Conservation (phyloP, 1,284 basidiomycete genomes). For the Rhodofomes roseus region DNA sequence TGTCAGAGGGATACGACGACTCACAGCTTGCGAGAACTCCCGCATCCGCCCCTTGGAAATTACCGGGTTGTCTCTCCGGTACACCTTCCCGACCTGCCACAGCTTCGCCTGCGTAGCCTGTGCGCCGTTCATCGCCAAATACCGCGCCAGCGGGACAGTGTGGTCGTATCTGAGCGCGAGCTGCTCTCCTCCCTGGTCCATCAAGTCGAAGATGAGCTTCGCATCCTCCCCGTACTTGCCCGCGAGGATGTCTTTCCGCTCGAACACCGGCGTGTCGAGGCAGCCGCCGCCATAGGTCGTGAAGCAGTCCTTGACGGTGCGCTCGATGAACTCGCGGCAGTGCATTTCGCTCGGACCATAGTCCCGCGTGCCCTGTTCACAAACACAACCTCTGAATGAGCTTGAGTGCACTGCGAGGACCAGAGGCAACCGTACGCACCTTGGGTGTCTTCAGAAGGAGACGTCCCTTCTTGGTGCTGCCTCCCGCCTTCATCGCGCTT, state of each 20-base stretch:
- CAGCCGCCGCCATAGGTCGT: conserved; percentile 87
- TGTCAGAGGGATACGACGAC: conserved; percentile 23
- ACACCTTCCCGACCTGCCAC: conserved; percentile 98
- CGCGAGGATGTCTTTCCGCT: conserved; percentile 92
- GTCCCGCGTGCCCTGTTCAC: conserved; percentile 85
- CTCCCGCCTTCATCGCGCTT: conserved; percentile 34
- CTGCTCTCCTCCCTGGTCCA: conserved; percentile 98
- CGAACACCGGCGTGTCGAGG: conserved; percentile 97
- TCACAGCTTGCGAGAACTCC: conserved; percentile 96
- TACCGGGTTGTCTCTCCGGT: conserved; percentile 94
- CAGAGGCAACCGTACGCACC: conserved; percentile 38
- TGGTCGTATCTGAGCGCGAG: conserved; percentile 95
- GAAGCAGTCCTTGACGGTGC: conserved; percentile 87
- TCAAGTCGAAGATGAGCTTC: conserved; percentile 97
- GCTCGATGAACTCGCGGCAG: conserved; percentile 88
- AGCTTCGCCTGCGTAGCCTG: conserved; percentile 75
- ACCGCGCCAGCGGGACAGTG: conserved; percentile 94
- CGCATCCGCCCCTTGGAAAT: conserved; percentile 98
- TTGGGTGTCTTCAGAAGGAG: conserved; percentile 79
- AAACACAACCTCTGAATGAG: conserved; percentile 17
- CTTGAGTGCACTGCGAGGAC: conserved; percentile 15
- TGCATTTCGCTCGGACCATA: conserved; percentile 95
- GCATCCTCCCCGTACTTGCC: conserved; percentile 98
- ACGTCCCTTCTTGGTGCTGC: conserved; percentile 55
- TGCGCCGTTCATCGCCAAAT: conserved; percentile 91